Conservation (phyloP, 2,329 filamentous ascomycete species). For the Sporothrix luriei region DNA sequence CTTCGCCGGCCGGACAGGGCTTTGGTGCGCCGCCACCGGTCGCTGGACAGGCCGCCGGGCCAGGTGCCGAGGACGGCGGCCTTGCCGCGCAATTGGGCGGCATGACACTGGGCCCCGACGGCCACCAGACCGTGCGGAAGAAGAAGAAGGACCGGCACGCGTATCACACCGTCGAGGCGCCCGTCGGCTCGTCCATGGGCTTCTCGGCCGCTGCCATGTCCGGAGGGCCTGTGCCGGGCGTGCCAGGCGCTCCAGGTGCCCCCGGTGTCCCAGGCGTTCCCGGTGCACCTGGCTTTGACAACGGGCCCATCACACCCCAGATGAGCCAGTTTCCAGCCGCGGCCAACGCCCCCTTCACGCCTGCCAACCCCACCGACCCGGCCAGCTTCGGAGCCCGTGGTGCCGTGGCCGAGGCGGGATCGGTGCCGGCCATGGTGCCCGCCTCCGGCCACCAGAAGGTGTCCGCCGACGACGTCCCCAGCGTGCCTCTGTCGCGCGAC, state of each 20-base stretch:
- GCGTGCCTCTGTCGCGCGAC: slow-evolving; percentile 84
- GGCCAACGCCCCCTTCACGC: slow-evolving; percentile 56
- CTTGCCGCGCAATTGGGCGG: slow-evolving; percentile 76
- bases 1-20: slow-evolving; percentile 35
- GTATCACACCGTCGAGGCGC: slow-evolving; percentile 80
- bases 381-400: slow-evolving; percentile 52
- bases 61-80: slow-evolving; percentile 49
- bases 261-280: slow-evolving; percentile 50
- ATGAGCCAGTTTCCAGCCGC: slow-evolving; percentile 65
- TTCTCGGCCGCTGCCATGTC: slow-evolving; percentile 64
- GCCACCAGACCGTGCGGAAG: slow-evolving; percentile 58
- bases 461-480: slow-evolving; percentile 90
- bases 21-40: slow-evolving; percentile 40
- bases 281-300: slow-evolving; percentile 49
- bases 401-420: slow-evolving; percentile 40
- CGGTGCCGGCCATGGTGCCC: slow-evolving; percentile 53
- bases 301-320: slow-evolving; percentile 48
- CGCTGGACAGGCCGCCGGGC: slow-evolving; percentile 36
- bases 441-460: slow-evolving; percentile 73
- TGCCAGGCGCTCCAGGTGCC: slow-evolving; percentile 44
- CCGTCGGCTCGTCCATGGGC: slow-evolving; percentile 65
- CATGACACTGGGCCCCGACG: slow-evolving; percentile 65
- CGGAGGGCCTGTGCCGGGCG: slow-evolving; percentile 39
- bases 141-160: slow-evolving; percentile 97
- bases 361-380: slow-evolving; percentile 47